Evolutionary conservation across 2,329 filamentous ascomycete genomes (phyloP).

Genomic region (Penicillium nordicum): DNA sequence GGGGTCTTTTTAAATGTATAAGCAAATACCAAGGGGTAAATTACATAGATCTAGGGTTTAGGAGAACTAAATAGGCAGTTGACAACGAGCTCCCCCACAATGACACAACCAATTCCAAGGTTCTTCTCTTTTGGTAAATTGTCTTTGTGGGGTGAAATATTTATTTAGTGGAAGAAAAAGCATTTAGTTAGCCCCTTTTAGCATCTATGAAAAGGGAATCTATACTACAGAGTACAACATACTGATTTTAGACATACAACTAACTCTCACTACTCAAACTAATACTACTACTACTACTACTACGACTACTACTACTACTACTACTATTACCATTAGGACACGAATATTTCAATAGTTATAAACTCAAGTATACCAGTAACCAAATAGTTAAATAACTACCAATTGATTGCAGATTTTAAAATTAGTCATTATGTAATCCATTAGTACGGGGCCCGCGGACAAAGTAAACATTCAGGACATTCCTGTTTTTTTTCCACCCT

Average conservation of each 20-base stretch:
- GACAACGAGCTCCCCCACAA: conserved; percentile 1
- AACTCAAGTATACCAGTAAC: neutral
- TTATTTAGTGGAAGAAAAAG: neutral
- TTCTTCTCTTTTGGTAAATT: neutral
- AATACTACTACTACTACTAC: neutral
- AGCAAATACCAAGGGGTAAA: neutral
- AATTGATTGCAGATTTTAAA: neutral
- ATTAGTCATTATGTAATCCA: conserved; percentile 4
- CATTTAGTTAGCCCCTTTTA: neutral
- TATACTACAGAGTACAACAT: neutral
- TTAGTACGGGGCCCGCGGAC: neutral
- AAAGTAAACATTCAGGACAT: conserved; percentile 19
- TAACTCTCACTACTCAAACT: neutral
- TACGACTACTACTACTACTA: too few relatives aligned
- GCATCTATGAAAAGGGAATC: neutral
- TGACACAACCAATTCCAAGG: neutral
- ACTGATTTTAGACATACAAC: neutral
- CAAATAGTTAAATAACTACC: too few relatives aligned
- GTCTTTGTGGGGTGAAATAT: neutral
- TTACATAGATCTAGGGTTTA: neutral
- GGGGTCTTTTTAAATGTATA: neutral
- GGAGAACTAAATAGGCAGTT: neutral
- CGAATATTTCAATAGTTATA: neutral
- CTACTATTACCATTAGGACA: neutral
- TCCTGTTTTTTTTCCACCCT: conserved; percentile 8